These are phyloP conservation scores for Boletus coccyginus DNA, from an alignment of 768 basidiomycete genomes.

Conservation along the genomic window DNA sequence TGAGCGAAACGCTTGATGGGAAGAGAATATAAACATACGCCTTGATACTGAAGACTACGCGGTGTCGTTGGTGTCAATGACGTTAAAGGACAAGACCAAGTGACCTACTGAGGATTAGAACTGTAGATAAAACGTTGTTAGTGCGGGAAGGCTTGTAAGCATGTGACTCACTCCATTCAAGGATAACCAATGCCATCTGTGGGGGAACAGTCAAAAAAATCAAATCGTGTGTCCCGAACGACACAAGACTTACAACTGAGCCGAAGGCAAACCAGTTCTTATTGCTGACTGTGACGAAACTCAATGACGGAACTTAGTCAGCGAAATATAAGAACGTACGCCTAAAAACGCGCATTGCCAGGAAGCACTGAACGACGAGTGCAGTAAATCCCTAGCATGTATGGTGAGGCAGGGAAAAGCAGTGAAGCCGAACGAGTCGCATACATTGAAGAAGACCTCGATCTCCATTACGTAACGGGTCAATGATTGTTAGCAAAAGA, in stretches of 20 bases:
- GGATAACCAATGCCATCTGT: slow-evolving; percentile 32
- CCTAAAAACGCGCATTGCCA: slow-evolving; percentile 47
- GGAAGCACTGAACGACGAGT: slow-evolving; percentile 54
- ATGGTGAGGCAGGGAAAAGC: not conserved
- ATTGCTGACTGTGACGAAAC: slow-evolving; percentile 45
- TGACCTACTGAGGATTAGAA: slow-evolving; percentile 32
- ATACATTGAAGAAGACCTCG: slow-evolving; percentile 50
- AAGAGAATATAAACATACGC: slow-evolving; percentile 1
- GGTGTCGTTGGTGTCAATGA: not conserved
- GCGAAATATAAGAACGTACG: slow-evolving; percentile 31
- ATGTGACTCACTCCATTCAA: slow-evolving; percentile 35
- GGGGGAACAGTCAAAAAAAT: not conserved
- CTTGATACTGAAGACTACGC: not conserved
- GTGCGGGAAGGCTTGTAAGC: not conserved
- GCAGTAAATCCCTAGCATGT: slow-evolving; percentile 38
- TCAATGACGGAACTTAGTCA: not conserved
- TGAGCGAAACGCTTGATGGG: slow-evolving; percentile 1
- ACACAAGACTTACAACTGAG: slow-evolving; percentile 24
- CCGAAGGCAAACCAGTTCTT: slow-evolving; percentile 37
- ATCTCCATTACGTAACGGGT: slow-evolving; percentile 31
- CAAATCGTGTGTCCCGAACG: not conserved
- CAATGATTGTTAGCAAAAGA: not conserved
- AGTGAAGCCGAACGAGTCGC: not conserved
- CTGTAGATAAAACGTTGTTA: slow-evolving; percentile 17
- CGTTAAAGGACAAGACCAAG: too few species aligned